phyloP scores from a whole-genome alignment of 2,329 filamentous ascomycete genomes.

The Nemania serpens region DNA sequence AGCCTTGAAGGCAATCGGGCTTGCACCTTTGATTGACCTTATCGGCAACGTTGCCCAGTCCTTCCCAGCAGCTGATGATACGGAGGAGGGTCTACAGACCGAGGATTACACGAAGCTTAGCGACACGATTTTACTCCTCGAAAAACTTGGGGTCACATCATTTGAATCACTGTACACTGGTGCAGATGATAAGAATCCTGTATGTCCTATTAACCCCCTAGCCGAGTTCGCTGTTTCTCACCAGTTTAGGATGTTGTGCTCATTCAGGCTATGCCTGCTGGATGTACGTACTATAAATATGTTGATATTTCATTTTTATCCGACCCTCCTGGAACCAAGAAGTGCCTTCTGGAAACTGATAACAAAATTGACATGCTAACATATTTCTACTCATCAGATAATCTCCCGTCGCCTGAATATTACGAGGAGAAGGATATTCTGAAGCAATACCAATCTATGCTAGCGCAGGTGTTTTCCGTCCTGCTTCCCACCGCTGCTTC shows the following conservation, averaged over 20 bases:
- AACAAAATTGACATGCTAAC: no score
- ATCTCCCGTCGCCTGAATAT: conserved; percentile 66
- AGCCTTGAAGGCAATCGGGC: conserved; percentile 58
- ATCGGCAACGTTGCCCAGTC: conserved; percentile 56
- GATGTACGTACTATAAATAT: no score
- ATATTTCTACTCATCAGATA: no score
- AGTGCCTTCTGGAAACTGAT: no score
- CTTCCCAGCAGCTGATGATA: conserved; percentile 45
- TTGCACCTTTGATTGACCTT: conserved; percentile 59
- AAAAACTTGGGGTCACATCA: conserved; percentile 50
- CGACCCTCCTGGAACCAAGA: no score
- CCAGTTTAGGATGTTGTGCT: conserved; percentile 39
- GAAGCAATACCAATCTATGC: conserved; percentile 53
- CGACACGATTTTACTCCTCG: conserved; percentile 53
- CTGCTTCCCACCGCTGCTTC: conserved; percentile 38
- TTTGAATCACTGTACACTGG: conserved; percentile 45
- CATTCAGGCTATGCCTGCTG: conserved; percentile 48
- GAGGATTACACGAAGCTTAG: conserved; percentile 44
- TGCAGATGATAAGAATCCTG: conserved; percentile 51
- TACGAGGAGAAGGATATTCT: conserved; percentile 61
- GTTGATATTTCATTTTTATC: no score
- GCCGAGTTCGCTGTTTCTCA: conserved; percentile 4
- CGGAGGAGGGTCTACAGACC: conserved; percentile 30
- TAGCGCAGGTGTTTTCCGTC: conserved; percentile 46
- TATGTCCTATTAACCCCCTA: conserved; percentile 21